Evolutionary conservation across 106 monocot genomes (phyloP).

Genomic region (Apostasia shenzhenica): DNA sequence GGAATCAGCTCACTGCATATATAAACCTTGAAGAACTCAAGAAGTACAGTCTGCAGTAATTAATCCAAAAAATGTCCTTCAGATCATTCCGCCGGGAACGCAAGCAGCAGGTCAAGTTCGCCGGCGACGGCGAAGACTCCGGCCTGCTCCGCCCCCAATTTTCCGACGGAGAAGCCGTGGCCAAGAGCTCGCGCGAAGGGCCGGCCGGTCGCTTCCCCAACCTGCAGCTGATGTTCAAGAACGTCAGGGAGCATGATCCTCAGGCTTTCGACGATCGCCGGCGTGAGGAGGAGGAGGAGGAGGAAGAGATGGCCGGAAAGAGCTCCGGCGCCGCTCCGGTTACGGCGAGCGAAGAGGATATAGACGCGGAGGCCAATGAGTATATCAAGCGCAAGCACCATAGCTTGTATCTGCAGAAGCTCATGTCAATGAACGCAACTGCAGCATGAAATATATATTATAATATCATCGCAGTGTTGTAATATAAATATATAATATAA

Average conservation of each 20-base stretch:
- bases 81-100: not conserved
- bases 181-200: not conserved
- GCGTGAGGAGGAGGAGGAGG: not conserved
- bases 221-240: conserved; percentile 11
- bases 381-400: conserved; percentile 21
- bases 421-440: conserved; percentile 13
- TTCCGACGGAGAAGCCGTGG: no score
- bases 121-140: not conserved
- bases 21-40: no score
- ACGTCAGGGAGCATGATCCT: not conserved
- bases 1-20: no score
- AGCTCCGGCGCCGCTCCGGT: no score
- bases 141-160: no score
- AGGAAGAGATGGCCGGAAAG: not conserved
- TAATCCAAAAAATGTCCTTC: not conserved
- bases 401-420: conserved; percentile 13
- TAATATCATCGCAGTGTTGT: no score
- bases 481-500: no score
- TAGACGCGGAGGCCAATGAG: conserved; percentile 9
- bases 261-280: not conserved
- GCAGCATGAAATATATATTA: no score
- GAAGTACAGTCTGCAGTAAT: no score
- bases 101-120: not conserved
- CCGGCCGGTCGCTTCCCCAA: conserved; percentile 2
- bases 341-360: not conserved